Evolutionary conservation across 352 stramenopile genomes (phyloP), one percentile per base, ranked within the genome.

Genomic region (Globisporangium solare): DNA sequence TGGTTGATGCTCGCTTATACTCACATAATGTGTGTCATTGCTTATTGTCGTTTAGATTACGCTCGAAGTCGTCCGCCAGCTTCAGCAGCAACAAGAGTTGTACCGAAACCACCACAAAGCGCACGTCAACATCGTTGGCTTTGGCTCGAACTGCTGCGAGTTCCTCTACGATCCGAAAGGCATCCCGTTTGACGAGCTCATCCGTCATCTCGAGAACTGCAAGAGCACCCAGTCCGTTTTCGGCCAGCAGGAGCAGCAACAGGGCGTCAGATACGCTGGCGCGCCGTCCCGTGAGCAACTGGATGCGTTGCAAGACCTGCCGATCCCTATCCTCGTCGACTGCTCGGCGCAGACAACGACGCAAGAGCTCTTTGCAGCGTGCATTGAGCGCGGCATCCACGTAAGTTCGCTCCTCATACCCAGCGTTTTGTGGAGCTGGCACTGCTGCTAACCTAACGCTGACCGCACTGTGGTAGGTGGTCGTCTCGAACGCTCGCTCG

Each of bases 61-160:
- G 12, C 59, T 81, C 27, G 75, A 71, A 40, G 74, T 92, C 12
- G 67, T 92, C 1, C 65, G 67, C 8, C 80, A 92, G 54, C 62
- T 92, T 17, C 53, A 86, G 53, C 66, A 81, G 47, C 76, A 89
- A 40, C 66, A 76, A 18, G 71, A 86, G 18, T 43, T 83, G 10
- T 89, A 89, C 43, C 71, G 70, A 11, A 74, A 73, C 12, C 81
- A 88, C 51, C 81, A 92, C 74, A 88, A 88, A 51, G 54, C 75
- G 10, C 74, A 67, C 42, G 66, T 92, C 7, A 77, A 83, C 32
- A 71, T 92, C 46, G 81, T 92, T 5, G 81, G 81, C 32, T 89
- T 85, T 56, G 74, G 75, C 20, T 86, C 79, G 1, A 85, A 83
- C 46, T 85, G 73, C 64, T 80, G 63, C 22, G 63, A 67, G 1